Evolutionary conservation across 345 rosid genomes (phyloP).

Genomic region (Sisymbrium irio): DNA sequence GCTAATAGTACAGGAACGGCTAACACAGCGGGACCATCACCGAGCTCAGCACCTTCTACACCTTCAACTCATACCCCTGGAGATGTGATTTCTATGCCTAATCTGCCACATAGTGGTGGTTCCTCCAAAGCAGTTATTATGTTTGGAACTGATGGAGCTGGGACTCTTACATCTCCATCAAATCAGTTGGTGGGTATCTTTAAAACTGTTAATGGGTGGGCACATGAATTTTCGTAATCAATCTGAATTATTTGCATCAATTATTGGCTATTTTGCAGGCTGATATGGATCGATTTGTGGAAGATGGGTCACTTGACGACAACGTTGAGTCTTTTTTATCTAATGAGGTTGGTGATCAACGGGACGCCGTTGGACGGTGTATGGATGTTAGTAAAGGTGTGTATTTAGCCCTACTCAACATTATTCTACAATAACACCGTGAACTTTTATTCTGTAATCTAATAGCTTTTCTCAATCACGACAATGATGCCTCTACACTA

Average conservation of each 20-base stretch:
- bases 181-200: slow-evolving; percentile 79
- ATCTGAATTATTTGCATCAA: neutral
- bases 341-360: slow-evolving; percentile 78
- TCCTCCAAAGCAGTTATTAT: slow-evolving; percentile 80
- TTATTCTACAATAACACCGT: neutral
- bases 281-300: slow-evolving; percentile 91
- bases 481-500: slow-evolving; percentile 31
- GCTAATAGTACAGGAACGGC: slow-evolving; percentile 99
- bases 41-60: slow-evolving; percentile 98
- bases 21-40: slow-evolving; percentile 97
- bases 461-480: slow-evolving; percentile 9
- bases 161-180: slow-evolving; percentile 83
- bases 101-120: slow-evolving; percentile 76
- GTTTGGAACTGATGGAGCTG: slow-evolving; percentile 70
- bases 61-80: slow-evolving; percentile 97
- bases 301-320: slow-evolving; percentile 93
- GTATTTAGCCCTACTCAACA: slow-evolving; percentile 4
- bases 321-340: slow-evolving; percentile 97
- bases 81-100: slow-evolving; percentile 89
- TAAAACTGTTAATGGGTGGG: slow-evolving; percentile 1
- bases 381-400: slow-evolving; percentile 72
- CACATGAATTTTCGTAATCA: neutral
- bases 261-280: slow-evolving; percentile 55
- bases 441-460: slow-evolving; percentile 14
- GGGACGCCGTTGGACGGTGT: slow-evolving; percentile 72